Evolutionary conservation across 2,329 filamentous ascomycete genomes (phyloP), one percentile per base, ranked within the genome.

Genomic region (Pseudocercospora vitis): DNA sequence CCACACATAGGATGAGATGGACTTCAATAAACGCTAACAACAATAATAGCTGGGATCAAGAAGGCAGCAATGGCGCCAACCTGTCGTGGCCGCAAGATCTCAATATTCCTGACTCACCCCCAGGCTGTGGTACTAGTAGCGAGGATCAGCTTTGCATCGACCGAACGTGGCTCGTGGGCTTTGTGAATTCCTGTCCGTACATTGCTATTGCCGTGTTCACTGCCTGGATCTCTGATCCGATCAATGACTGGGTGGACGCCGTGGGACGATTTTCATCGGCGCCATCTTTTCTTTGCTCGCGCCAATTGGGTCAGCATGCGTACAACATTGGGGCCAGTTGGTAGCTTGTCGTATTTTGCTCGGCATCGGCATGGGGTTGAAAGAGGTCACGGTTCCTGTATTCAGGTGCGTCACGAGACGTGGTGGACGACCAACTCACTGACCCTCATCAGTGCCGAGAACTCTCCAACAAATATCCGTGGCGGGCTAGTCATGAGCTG

Each of bases 251-350:
- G 37, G 50, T 70, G 16, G 67, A 64, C 2, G 72, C 23, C 64
- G 72, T 9, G 69, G 69, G 1, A 68, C 70, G 1, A 71, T 74
- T 24, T 72, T 73, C 47, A 23, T 72, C 32, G 64, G 68, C 1
- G 68, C 66, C 11, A 53, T 68, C 7, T 57, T 63, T 77, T 88
- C 12, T 82, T 70, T 88, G 14, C 33, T 63, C 84, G 83, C 88
- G 7, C 87, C 85, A 46, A 76, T 28, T 77, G 82, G 57, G 70
- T 86, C 74, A 80, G 86, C 78, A 0, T 63, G 81, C n/a, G 75
- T 77, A n/a, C 80, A 84, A 56, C 80, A 79, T 85, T 91, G 88
- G 87, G 77, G 75, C 66, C 80, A 88, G 61, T 80, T 91, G 61
- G 78, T 91, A 50, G 76, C 82, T 37, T 84, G 81, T 48, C 82